Evolutionary conservation across 192 early-diverging fungal species (phyloP).

Genomic region (Coemansia sp.): DNA sequence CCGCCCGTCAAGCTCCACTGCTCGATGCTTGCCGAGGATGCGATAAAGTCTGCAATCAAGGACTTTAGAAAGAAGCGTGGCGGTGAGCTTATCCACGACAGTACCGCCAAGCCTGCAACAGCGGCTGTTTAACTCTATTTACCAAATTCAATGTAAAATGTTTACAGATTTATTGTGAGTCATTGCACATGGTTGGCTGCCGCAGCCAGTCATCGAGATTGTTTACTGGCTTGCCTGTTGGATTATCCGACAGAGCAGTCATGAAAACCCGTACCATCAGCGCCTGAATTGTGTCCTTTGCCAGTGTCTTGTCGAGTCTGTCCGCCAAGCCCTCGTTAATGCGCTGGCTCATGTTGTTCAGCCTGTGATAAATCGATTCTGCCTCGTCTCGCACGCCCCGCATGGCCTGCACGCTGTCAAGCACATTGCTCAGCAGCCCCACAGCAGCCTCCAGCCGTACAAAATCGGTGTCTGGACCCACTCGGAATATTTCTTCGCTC

Average conservation of each 20-base stretch:
- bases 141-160: constrained; percentile 8
- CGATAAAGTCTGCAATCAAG: constrained; percentile 97
- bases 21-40: constrained; percentile 99
- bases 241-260: constrained; percentile 19
- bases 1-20: constrained; percentile 99
- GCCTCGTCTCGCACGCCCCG: constrained; percentile 20
- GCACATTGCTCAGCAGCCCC: constrained; percentile 36
- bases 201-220: constrained; percentile 14
- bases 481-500: constrained; percentile 14
- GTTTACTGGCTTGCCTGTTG: background rate
- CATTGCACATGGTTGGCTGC: background rate
- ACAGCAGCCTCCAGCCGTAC: constrained; percentile 27
- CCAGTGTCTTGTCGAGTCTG: constrained; percentile 42
- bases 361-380: constrained; percentile 16
- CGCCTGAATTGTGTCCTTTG: constrained; percentile 48
- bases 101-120: constrained; percentile 12
- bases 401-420: constrained; percentile 28
- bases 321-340: constrained; percentile 41
- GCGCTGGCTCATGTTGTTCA: constrained; percentile 23
- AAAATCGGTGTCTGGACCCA: constrained; percentile 20
- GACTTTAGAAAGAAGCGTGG: constrained; percentile 88
- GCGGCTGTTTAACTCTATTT: constrained; percentile 1
- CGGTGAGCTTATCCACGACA: constrained; percentile 31
- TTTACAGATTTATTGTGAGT: background rate
- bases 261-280: constrained; percentile 31